These are phyloP conservation scores for Paecilomyces sp. DNA, from an alignment of 2,329 filamentous ascomycete genomes.

Conservation along the genomic window DNA sequence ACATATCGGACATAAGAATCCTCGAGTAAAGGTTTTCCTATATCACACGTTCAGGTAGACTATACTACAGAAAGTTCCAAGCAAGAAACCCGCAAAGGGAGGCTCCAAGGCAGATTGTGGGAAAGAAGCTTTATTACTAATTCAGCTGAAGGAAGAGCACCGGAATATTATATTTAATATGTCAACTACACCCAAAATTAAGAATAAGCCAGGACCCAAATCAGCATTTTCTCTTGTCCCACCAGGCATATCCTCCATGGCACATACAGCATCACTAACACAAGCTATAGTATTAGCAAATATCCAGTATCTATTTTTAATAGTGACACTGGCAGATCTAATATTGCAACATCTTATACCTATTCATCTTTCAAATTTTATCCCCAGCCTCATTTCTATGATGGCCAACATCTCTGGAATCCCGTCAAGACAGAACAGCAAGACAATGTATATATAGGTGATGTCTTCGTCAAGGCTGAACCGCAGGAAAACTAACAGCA, in stretches of 20 bases:
- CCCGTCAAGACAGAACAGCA: slow-evolving; percentile 16
- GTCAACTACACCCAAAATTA: background rate
- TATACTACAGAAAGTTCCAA: slow-evolving; percentile 12
- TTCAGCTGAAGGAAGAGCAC: slow-evolving; percentile 5
- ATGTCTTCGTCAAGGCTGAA: slow-evolving; percentile 17
- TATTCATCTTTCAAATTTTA: slow-evolving; percentile 2
- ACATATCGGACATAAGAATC: too few relatives aligned
- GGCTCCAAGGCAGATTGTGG: slow-evolving; percentile 9
- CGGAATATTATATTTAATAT: background rate
- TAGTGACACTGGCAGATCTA: slow-evolving; percentile 12
- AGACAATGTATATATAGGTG: slow-evolving; percentile 5
- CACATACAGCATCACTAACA: background rate
- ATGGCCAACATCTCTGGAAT: slow-evolving; percentile 14
- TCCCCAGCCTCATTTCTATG: background rate
- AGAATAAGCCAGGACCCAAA: slow-evolving; percentile 3
- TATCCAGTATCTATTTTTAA: slow-evolving; percentile 5
- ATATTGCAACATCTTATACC: slow-evolving; percentile 7
- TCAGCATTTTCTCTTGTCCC: background rate
- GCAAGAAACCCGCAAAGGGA: slow-evolving; percentile 8
- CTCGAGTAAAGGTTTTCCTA: too few relatives aligned
- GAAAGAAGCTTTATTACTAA: slow-evolving; percentile 4
- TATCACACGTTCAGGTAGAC: too few relatives aligned
- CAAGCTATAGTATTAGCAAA: slow-evolving; percentile 5
- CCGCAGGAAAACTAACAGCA: background rate
- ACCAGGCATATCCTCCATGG: slow-evolving; percentile 8